Evolutionary conservation across 2,329 filamentous ascomycete species (phyloP), one percentile per base, ranked within the genome.

Genomic region (Lachnellula hyalina): DNA sequence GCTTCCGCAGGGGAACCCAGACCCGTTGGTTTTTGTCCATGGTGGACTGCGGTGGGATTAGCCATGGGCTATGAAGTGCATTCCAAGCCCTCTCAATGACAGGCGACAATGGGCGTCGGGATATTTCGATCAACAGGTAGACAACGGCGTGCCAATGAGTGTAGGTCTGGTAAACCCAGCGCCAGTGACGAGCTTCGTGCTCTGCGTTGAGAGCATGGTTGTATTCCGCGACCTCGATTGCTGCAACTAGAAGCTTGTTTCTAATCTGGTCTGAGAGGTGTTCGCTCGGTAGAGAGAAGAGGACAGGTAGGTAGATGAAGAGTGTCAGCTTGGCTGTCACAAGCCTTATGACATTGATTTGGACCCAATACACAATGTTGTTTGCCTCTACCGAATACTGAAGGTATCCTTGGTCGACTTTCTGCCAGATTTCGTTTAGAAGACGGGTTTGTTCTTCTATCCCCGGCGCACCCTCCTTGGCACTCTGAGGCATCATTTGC

Each of bases 1-100:
- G 68, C 57, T 80, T 82, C 34, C 76, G 72, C 15, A 86, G 67
- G 1, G 83, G 83, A 42, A 78, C 77, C 83, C 84, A 87, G 0
- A 85, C 67, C 67, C 80, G 78, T 4, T 78, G 77, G 52, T 77
- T 75, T 52, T 73, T 74, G 21, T 71, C 67, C 23, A 52, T 52
- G 23, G 64, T 57, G 1, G 65, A 62, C 34, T 51, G 48, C 3
- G 55, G 52, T 19, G 58, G 54, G 12, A 59, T 62, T 8, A 59
- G 44, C 61, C 61, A 62, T 17, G 36, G 28, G 32, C 55, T 61
- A n/a, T 73, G 67, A 14, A 74, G 61, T 5, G 67, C 67, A 3
- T 63, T 56, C 72, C 72, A 74, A 5, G 70, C 71, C 21, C 70
- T 60, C 45, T 73, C 72, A 5, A 70, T 58, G 8, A 68, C 63